phyloP scores from a whole-genome alignment of 345 rosid genomes.

The Arabidopsis suecica region DNA sequence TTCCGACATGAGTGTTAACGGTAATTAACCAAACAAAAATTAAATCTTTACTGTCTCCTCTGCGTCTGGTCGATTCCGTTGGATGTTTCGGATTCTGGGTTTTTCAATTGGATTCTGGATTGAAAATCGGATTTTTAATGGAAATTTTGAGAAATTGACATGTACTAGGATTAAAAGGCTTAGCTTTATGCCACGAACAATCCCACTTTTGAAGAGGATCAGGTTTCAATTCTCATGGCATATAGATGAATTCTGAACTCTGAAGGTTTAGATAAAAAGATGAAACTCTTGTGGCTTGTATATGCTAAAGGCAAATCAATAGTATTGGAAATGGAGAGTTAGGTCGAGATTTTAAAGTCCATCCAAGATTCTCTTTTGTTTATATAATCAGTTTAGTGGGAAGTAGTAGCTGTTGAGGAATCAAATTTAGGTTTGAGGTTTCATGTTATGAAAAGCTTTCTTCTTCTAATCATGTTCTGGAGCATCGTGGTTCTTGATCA shows the following conservation, averaged over 20 bases:
- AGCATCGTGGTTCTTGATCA: not conserved
- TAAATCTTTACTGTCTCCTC: not conserved
- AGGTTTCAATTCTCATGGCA: not conserved
- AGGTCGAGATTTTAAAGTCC: not conserved
- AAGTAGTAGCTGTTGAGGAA: not conserved
- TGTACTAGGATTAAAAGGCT: not conserved
- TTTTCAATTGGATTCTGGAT: constrained; percentile 18
- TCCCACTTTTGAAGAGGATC: constrained; percentile 8
- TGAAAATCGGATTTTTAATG: not conserved
- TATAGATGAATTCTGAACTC: not conserved
- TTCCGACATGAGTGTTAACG: constrained; percentile 95
- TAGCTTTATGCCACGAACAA: constrained; percentile 12
- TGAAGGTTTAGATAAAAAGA: not conserved
- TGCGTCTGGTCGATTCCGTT: constrained; percentile 29
- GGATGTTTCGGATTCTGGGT: constrained; percentile 45
- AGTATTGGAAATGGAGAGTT: constrained; percentile 1
- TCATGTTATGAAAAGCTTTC: not conserved
- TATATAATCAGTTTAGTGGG: not conserved
- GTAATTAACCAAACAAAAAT: constrained; percentile 44
- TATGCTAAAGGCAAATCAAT: not conserved
- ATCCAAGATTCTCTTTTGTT: not conserved
- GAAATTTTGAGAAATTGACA: not conserved
- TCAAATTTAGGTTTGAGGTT: constrained; percentile 11
- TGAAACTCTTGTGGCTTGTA: constrained; percentile 7
- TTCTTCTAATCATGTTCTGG: constrained; percentile 10